A percentile compares a stretch with the other conserved stretches of the same genome.
Evolutionary conservation across 2,329 filamentous ascomycete species (phyloP).

Genomic region (Ascochyta koolunga): DNA sequence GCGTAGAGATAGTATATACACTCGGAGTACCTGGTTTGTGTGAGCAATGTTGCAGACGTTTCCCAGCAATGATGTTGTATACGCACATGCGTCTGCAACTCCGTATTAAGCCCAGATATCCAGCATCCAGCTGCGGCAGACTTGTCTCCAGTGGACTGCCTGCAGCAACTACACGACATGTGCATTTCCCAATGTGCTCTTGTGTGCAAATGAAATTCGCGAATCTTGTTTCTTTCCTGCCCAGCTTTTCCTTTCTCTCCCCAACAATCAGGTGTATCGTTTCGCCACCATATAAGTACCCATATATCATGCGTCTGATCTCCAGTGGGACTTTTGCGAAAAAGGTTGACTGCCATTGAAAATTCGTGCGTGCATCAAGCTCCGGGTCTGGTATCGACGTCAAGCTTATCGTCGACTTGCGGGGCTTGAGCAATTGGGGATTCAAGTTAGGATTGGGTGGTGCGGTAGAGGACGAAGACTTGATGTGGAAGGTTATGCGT

Average conservation of each 20-base stretch:
- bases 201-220: conserved; percentile 42
- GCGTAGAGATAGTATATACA: conserved; percentile 38
- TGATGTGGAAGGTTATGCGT: conserved; percentile 9
- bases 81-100: conserved; percentile 39
- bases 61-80: not conserved
- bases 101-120: conserved; percentile 23
- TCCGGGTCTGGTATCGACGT: conserved; percentile 27
- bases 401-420: conserved; percentile 32
- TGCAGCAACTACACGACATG: conserved; percentile 39
- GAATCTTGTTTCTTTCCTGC: conserved; percentile 21
- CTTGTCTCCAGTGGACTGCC: conserved; percentile 16
- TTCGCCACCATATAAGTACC: conserved; percentile 35
- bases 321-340: conserved; percentile 43
- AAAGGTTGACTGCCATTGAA: conserved; percentile 37
- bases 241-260: conserved; percentile 25
- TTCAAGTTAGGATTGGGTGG: conserved; percentile 3
- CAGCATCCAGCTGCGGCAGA: conserved; percentile 6
- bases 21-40: conserved; percentile 37
- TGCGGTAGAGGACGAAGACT: not conserved
- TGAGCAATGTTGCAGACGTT: not conserved
- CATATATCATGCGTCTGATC: conserved; percentile 40
- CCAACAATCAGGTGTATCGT: conserved; percentile 41
- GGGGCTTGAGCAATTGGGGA: conserved; percentile 23
- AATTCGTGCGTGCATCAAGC: conserved; percentile 34
- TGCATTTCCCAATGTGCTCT: conserved; percentile 23